A percentile compares a stretch with the other conserved stretches of the same genome.
These are phyloP conservation scores for Bipolaris gigantea DNA, from an alignment of 2,329 filamentous ascomycete species.

Conservation along the genomic window DNA sequence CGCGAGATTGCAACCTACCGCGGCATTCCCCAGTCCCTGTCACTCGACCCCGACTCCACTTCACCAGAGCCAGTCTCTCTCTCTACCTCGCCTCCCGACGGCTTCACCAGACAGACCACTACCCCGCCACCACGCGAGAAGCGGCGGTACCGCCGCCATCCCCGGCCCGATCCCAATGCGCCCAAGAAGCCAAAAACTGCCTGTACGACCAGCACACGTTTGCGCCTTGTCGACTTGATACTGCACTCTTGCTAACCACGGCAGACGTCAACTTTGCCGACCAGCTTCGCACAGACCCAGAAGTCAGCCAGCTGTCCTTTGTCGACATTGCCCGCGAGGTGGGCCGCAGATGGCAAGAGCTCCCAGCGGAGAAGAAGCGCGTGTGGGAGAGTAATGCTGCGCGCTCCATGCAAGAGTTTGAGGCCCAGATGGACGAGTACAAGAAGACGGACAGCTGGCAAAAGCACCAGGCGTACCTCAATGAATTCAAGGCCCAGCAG, in stretches of 20 bases:
- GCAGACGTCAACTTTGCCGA: slow-evolving; percentile 49
- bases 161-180: slow-evolving; percentile 41
- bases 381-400: slow-evolving; percentile 45
- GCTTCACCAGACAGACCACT: slow-evolving; percentile 26
- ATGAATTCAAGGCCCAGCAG: slow-evolving; percentile 40
- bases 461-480: slow-evolving; percentile 42
- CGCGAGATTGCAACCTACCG: slow-evolving; percentile 46
- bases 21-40: slow-evolving; percentile 31
- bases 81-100: slow-evolving; percentile 37
- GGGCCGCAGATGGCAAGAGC: slow-evolving; percentile 43
- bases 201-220: slow-evolving; percentile 28
- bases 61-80: slow-evolving; percentile 26
- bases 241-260: slow-evolving; percentile 10
- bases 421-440: slow-evolving; percentile 46
- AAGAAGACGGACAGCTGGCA: slow-evolving; percentile 44
- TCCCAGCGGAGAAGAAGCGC: slow-evolving; percentile 42
- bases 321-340: slow-evolving; percentile 46
- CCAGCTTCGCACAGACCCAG: slow-evolving; percentile 41
- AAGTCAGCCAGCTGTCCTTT: slow-evolving; percentile 42
- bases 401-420: slow-evolving; percentile 44
- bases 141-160: slow-evolving; percentile 44
- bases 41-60: slow-evolving; percentile 28
- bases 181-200: slow-evolving; percentile 48
- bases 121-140: slow-evolving; percentile 36
- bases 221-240: neutral